Percentiles rank a stretch among this genome's conserved stretches.
Evolutionary conservation across 306 rosid genomes (phyloP).

Genomic region (Inga leiocalycina): DNA sequence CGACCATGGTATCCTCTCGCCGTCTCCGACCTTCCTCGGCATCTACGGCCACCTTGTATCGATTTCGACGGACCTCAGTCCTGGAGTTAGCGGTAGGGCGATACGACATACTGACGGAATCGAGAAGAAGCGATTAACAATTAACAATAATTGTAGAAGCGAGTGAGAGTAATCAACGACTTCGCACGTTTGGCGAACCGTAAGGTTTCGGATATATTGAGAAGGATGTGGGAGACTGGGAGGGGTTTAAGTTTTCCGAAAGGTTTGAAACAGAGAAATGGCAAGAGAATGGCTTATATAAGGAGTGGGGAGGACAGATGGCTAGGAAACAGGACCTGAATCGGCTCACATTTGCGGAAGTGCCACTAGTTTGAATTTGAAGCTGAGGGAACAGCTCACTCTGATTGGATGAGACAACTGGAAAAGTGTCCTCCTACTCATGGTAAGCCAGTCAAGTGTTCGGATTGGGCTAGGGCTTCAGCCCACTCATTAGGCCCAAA

Average conservation of each 20-base stretch:
- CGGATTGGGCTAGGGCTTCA: not conserved
- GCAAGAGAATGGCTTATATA: conserved; percentile 26
- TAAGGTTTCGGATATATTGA: conserved; percentile 35
- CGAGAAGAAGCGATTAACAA: not conserved
- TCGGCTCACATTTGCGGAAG: conserved; percentile 45
- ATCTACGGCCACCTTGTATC: conserved; percentile 97
- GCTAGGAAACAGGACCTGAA: conserved; percentile 43
- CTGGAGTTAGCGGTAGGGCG: conserved; percentile 74
- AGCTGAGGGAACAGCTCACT: conserved; percentile 48
- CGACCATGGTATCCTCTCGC: conserved; percentile 95
- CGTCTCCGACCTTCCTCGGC: conserved; percentile 98
- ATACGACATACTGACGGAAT: conserved; percentile 68
- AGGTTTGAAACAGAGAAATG: not conserved
- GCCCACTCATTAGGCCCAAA: not conserved
- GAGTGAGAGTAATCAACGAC: not conserved
- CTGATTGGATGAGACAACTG: conserved; percentile 30
- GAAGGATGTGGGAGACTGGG: not conserved
- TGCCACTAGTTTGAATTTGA: conserved; percentile 61
- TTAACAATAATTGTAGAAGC: not conserved
- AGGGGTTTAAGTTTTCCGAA: conserved; percentile 31
- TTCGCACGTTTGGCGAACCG: conserved; percentile 17
- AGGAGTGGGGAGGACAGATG: not conserved
- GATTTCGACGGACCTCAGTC: conserved; percentile 92
- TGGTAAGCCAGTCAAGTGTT: not conserved
- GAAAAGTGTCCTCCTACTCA: not conserved